These are phyloP conservation scores for Turritis glabra DNA, from an alignment of 345 rosid species.

Conservation along the genomic window DNA sequence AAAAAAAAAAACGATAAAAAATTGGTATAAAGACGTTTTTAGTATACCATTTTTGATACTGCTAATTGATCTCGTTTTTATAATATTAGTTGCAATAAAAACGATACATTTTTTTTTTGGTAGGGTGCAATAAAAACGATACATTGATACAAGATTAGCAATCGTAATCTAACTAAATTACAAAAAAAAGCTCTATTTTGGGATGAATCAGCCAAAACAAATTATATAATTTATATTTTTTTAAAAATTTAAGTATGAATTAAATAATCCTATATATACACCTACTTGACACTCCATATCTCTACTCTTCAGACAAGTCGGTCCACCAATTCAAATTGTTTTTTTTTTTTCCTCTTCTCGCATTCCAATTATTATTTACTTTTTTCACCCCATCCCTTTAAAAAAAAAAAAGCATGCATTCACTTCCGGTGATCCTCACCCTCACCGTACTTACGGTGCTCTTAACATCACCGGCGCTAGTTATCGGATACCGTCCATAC, in stretches of 20 bases:
- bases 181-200: neutral
- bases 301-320: slow-evolving; percentile 22
- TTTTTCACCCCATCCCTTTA: slow-evolving; percentile 13
- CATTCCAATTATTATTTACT: slow-evolving; percentile 17
- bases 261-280: slow-evolving; percentile 31
- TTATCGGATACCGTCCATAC: slow-evolving; percentile 77
- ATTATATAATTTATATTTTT: neutral
- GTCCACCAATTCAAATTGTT: slow-evolving; percentile 22
- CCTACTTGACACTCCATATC: slow-evolving; percentile 13
- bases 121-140: too few relatives aligned
- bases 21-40: too few relatives aligned
- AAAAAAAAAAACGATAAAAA: too few relatives aligned
- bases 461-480: slow-evolving; percentile 30
- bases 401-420: slow-evolving; percentile 22
- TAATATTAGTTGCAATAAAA: too few relatives aligned
- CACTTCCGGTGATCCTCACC: slow-evolving; percentile 41
- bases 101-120: too few relatives aligned
- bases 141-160: too few relatives aligned
- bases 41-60: too few relatives aligned
- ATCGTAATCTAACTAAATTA: neutral
- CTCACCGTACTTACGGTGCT: slow-evolving; percentile 39
- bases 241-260: neutral
- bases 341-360: neutral
- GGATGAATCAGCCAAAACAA: neutral
- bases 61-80: too few relatives aligned